Evolutionary conservation across 352 stramenopile species (phyloP), one percentile per base, ranked within the genome.

Genomic region (Phytophthora multivora): DNA sequence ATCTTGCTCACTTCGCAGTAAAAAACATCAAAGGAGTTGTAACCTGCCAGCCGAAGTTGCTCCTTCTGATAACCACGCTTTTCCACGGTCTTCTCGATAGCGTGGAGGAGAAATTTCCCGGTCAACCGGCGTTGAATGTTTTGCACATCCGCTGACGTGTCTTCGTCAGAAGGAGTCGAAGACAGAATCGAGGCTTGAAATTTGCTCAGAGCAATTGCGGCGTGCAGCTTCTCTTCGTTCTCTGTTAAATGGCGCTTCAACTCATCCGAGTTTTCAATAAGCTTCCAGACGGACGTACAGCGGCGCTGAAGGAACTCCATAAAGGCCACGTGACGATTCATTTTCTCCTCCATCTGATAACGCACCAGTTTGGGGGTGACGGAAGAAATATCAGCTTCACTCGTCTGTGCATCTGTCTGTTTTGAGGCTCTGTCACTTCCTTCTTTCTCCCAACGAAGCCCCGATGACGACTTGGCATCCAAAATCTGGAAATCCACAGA

Each of bases 11-110:
- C 81, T 73, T 96, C 87, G 45, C 80, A 93, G 49, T 92, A 96
- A 41, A 96, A 96, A 16, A 94, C 84, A 67, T 96, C 87, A 63
- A 96, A 93, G 3, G 85, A 77, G 51, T 90, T 93, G 71, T 92
- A 96, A 3, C 87, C 87, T 7, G 87, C 83, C 5, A 92, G 65
- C 15, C 78, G 78, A 19, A 96, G 84, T 63, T 94, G 77, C 15
- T 94, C 85, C 16, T 83, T 86, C 41, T 89, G 68, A 48, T 96
- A 90, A 2, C 87, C 87, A 30, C 87, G 87, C 15, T 80, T 70
- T 13, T 89, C 68, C 9, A 96, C 83, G 13, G 80, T 87, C 45
- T 73, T 75, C 46, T 92, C 79, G 41, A 94, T 96, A 13, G 83
- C 85, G 50, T 85, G 77, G 18, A 93, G 73, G 36, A 95, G 58